These are phyloP conservation scores for Bolboschoenus planiculmis DNA, from an alignment of 176 grass and related monocot species.

Conservation along the genomic window DNA sequence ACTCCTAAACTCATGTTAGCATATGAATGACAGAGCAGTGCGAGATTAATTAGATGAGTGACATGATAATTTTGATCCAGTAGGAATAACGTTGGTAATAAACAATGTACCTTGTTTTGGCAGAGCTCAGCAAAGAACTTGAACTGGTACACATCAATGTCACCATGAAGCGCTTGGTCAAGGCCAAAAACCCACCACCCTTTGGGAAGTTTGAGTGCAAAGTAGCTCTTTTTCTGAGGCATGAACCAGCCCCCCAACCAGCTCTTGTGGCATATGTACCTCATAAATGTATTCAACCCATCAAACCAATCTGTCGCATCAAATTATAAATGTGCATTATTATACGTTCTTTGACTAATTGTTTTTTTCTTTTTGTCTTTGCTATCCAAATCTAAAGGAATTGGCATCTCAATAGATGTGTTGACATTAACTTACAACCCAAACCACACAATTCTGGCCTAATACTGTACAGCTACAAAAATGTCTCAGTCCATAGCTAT, in stretches of 20 bases:
- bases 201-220: constrained; percentile 88
- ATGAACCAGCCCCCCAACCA: constrained; percentile 98
- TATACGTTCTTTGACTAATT: background rate
- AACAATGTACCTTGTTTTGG: constrained; percentile 45
- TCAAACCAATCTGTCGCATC: constrained; percentile 87
- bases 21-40: background rate
- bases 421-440: background rate
- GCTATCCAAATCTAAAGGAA: background rate
- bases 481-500: background rate
- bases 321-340: background rate
- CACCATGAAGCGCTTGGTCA: constrained; percentile 92
- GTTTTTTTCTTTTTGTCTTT: background rate
- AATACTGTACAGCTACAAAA: background rate
- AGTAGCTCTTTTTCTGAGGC: constrained; percentile 97
- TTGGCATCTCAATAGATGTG: background rate
- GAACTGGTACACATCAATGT: constrained; percentile 99
- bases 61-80: background rate
- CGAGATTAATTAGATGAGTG: background rate
- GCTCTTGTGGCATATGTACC: constrained; percentile 91
- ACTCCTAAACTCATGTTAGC: background rate
- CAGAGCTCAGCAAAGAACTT: constrained; percentile 94
- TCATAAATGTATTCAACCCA: constrained; percentile 94
- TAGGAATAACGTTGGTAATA: background rate
- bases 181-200: constrained; percentile 99
- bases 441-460: background rate